Evolutionary conservation across 345 rosid genomes (phyloP), one percentile per base, ranked within the genome.

Genomic region (Noccaea bulbosa): DNA sequence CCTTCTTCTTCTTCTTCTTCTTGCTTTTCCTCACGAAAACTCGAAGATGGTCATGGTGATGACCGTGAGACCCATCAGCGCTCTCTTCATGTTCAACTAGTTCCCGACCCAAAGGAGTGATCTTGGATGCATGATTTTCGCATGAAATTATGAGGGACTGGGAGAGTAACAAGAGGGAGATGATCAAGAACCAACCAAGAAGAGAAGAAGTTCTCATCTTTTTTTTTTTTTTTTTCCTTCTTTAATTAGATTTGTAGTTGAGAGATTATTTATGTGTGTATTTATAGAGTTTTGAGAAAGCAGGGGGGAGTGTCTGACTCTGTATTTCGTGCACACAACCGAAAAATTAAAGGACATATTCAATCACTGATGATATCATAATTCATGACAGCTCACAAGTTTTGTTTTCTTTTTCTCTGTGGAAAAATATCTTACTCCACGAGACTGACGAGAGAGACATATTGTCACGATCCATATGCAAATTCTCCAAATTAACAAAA

Each of bases 101-200:
- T 15, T 15, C 10, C 33, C 78, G 72, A 11, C 11, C 62, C 68
- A 51, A 50, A 34, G 73, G 78, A 34, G 0, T 35, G 39, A 33
- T 59, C 67, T 10, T 33, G 54, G 8, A 3, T 30, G 5, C 52
- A 7, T 41, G 3, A 32, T 3, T 3, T 9, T 43, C 14, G 22
- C 73, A 51, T 59, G 78, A 74, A 11, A 24, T 60, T 5, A 50
- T 51, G 6, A 67, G 62, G 5, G 73, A 59, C 22, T 74, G 68
- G 51, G 73, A 67, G 38, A 74, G 56, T 45, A 74, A 38, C 62
- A 74, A 59, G 34, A 74, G 6, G 6, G 73, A 67, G 11, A 74
- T 53, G 56, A 74, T 59, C 63, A 74, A 74, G 35, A 60, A 74
- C 68, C 60, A 74, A 60, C 56, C 47, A 59, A 74, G 50, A 60